A percentile compares a stretch with the other conserved stretches of the same genome.
Conservation (phyloP, 306 rosid species). For the Pterocarpus santalinus region DNA sequence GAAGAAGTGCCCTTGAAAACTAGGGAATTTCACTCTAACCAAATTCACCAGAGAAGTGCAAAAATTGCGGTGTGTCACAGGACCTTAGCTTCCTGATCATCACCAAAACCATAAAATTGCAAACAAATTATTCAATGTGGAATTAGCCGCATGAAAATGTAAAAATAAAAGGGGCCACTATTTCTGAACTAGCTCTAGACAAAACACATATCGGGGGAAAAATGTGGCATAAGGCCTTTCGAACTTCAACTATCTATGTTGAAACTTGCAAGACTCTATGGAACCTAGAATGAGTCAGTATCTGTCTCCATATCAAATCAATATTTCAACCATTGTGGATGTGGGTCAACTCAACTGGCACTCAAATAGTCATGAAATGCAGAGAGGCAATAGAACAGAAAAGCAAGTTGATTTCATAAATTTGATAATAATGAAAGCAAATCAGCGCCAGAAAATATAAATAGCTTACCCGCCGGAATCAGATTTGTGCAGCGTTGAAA, state of each 20-base stretch:
- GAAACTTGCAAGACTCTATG: neutral
- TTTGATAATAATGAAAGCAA: too few species aligned
- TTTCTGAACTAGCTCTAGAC: neutral
- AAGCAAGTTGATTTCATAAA: too few species aligned
- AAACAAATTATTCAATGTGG: neutral
- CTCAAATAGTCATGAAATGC: too few species aligned
- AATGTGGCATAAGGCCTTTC: neutral
- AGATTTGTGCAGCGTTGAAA: too few species aligned
- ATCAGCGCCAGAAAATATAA: neutral
- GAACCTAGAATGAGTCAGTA: neutral
- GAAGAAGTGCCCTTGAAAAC: slow-evolving; percentile 22
- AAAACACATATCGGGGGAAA: neutral
- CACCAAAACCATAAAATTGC: neutral
- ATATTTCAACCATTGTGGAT: too few species aligned
- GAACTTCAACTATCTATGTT: neutral
- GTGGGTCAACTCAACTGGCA: too few species aligned
- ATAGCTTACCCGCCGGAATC: too few species aligned
- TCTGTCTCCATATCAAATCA: neutral
- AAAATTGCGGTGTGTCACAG: neutral
- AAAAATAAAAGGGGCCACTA: neutral
- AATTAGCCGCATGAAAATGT: neutral
- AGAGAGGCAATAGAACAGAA: neutral
- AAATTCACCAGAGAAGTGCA: slow-evolving; percentile 16
- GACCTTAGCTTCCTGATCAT: too few species aligned
- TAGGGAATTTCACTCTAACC: slow-evolving; percentile 2